These are phyloP conservation scores for Prunus yedoensis DNA, from an alignment of 331 rosid genomes.

Conservation along the genomic window DNA sequence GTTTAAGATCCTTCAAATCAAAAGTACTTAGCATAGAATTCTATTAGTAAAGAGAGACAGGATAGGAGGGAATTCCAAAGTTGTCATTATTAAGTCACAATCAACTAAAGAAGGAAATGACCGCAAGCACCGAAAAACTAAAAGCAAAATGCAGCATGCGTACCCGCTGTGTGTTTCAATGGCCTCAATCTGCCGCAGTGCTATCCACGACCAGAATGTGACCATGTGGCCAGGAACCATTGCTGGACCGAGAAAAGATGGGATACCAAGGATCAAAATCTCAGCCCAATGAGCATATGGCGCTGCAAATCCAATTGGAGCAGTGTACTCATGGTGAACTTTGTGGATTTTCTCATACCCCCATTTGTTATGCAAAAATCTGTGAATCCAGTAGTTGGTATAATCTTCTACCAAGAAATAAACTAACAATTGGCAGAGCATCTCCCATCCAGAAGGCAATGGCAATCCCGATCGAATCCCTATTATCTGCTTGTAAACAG, in stretches of 20 bases:
- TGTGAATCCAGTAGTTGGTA: conserved; percentile 76
- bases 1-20: conserved; percentile 46
- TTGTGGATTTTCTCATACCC: conserved; percentile 76
- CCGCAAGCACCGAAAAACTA: not conserved
- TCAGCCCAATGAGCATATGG: conserved; percentile 94
- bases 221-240: conserved; percentile 76
- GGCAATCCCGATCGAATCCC: conserved; percentile 73
- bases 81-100: conserved; percentile 29
- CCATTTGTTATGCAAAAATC: conserved; percentile 71
- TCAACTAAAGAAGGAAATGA: conserved; percentile 19
- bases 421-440: conserved; percentile 52
- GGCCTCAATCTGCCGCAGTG: conserved; percentile 78
- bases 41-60: conserved; percentile 21
- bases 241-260: conserved; percentile 81
- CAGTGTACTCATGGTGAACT: conserved; percentile 77
- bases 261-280: conserved; percentile 66
- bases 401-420: conserved; percentile 77
- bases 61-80: conserved; percentile 27
- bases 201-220: conserved; percentile 85
- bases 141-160: conserved; percentile 15
- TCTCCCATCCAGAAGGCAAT: conserved; percentile 81
- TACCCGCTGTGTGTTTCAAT: conserved; percentile 87
- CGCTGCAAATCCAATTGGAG: conserved; percentile 80
- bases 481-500: conserved; percentile 45
- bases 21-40: conserved; percentile 36